phyloP scores from a whole-genome alignment of 306 rosid genomes.

The Malus domestica region DNA sequence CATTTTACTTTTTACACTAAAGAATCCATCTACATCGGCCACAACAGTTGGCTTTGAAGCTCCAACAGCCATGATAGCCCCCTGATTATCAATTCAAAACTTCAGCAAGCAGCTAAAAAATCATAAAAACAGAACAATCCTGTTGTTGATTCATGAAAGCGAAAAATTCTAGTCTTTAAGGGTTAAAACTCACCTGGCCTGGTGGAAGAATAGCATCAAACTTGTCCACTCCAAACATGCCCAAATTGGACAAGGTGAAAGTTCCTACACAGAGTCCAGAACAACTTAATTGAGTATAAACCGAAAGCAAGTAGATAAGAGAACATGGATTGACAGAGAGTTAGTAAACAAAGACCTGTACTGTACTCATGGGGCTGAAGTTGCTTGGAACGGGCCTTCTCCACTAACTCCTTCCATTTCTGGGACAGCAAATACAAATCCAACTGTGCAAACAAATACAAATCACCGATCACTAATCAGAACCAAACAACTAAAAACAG shows the following conservation, averaged over 20 bases:
- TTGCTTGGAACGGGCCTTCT: conserved; percentile 82
- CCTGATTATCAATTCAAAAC: conserved; percentile 36
- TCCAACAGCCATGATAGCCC: conserved; percentile 98
- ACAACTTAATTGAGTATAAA: conserved; percentile 5
- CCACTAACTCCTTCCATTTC: conserved; percentile 88
- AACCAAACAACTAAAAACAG: not conserved
- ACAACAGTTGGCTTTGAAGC: conserved; percentile 77
- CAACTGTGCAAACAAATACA: conserved; percentile 51
- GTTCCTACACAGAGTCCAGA: conserved; percentile 46
- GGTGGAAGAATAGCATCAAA: conserved; percentile 98
- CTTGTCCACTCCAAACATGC: conserved; percentile 92
- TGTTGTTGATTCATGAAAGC: not conserved
- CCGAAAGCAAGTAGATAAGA: not conserved
- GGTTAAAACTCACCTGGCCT: conserved; percentile 60
- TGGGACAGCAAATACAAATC: conserved; percentile 80
- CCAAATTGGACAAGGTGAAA: conserved; percentile 88
- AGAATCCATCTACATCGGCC: conserved; percentile 70
- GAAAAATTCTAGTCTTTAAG: not conserved
- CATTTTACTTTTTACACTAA: conserved; percentile 77
- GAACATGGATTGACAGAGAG: conserved; percentile 1
- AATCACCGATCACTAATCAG: not conserved
- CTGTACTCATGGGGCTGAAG: conserved; percentile 87
- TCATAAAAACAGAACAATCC: conserved; percentile 3
- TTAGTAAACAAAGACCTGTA: conserved; percentile 41
- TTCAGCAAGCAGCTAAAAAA: conserved; percentile 13